Evolutionary conservation across 2,329 filamentous ascomycete genomes (phyloP).

Genomic region (Aspergillus japonicus): DNA sequence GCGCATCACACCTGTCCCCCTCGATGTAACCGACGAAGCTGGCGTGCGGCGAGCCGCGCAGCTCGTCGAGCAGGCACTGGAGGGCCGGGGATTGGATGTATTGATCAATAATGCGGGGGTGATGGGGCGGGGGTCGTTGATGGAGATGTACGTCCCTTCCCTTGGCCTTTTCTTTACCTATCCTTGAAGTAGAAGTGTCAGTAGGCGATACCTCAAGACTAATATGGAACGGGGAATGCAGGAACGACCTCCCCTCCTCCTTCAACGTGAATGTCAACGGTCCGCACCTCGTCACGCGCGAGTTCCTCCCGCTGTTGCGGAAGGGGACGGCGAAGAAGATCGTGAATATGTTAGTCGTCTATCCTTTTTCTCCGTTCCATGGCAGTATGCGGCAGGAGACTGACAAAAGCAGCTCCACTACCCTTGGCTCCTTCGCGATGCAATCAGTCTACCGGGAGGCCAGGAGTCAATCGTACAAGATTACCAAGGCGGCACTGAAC

Average conservation of each 20-base stretch:
- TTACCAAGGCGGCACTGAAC: slow-evolving; percentile 51
- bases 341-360: slow-evolving; percentile 43
- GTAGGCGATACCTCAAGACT: too few species aligned
- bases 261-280: slow-evolving; percentile 46
- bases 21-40: slow-evolving; percentile 39
- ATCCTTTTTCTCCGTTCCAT: too few species aligned
- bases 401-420: slow-evolving; percentile 35
- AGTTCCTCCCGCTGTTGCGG: slow-evolving; percentile 41
- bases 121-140: slow-evolving; percentile 13
- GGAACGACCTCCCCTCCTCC: slow-evolving; percentile 39
- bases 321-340: slow-evolving; percentile 45
- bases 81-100: slow-evolving; percentile 46
- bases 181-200: not conserved
- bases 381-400: too few species aligned
- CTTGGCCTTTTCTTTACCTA: not conserved
- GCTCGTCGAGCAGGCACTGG: slow-evolving; percentile 33
- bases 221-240: slow-evolving; percentile 3
- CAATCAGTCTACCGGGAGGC: slow-evolving; percentile 20
- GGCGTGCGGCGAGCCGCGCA: slow-evolving; percentile 38
- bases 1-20: slow-evolving; percentile 36
- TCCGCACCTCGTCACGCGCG: slow-evolving; percentile 41
- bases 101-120: slow-evolving; percentile 49
- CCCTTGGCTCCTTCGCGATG: slow-evolving; percentile 43
- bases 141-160: slow-evolving; percentile 24
- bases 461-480: slow-evolving; percentile 41